Evolutionary conservation across 371 early-diverging fungal species (phyloP).

Genomic region (Mortierella sp.): DNA sequence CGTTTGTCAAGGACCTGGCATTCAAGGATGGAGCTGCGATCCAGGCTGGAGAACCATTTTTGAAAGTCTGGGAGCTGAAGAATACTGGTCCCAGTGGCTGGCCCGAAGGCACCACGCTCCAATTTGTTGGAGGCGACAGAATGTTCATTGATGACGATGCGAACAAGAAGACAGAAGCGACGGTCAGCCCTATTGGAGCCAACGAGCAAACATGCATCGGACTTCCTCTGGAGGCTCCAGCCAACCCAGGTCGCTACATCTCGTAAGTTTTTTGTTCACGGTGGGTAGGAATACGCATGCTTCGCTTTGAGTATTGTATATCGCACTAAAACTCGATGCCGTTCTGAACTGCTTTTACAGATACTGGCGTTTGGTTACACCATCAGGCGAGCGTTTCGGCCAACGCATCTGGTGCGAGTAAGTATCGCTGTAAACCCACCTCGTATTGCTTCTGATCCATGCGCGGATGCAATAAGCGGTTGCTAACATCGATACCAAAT

Average conservation of each 20-base stretch:
- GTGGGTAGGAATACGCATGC: background rate
- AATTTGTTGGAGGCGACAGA: conserved; percentile 65
- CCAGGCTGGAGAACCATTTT: conserved; percentile 52
- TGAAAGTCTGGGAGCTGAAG: conserved; percentile 76
- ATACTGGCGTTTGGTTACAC: conserved; percentile 70
- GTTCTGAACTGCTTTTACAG: conserved; percentile 1
- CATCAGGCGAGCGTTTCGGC: conserved; percentile 73
- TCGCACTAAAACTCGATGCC: background rate
- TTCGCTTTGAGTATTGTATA: background rate
- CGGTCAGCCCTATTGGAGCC: conserved; percentile 58
- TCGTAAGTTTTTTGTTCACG: conserved; percentile 44
- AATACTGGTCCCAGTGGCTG: conserved; percentile 70
- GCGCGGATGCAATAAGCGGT: background rate
- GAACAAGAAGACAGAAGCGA: conserved; percentile 48
- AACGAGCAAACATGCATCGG: conserved; percentile 63
- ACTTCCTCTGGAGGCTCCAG: conserved; percentile 70
- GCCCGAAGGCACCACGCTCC: conserved; percentile 70
- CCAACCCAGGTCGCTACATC: conserved; percentile 65
- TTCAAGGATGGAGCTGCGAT: conserved; percentile 70
- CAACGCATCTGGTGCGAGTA: conserved; percentile 73
- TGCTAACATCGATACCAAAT: background rate
- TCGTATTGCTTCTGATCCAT: background rate
- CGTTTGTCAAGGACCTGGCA: conserved; percentile 73
- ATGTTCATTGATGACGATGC: conserved; percentile 48
- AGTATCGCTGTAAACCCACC: conserved; percentile 2